Base-by-base conservation (phyloP, 176 grass and related monocot species). In the Areca catechu region DNA sequence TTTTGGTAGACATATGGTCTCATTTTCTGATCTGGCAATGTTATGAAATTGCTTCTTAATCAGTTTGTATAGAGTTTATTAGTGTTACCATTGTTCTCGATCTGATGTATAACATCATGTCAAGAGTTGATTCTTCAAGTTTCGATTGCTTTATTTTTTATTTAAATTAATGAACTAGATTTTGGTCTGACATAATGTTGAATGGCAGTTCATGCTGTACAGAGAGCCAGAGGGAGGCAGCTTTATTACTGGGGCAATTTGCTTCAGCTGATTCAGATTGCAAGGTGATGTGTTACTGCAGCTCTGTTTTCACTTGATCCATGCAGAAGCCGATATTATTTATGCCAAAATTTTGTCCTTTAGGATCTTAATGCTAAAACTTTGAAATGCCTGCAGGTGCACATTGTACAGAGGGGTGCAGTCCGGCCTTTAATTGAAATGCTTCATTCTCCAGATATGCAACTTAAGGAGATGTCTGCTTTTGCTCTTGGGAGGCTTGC, bases 401-500 rank as follows among this genome's bases (percentile, higher is more conserved):
- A 98, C 68, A 98, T 98, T 83, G 94, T 98, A 60, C 94, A 98
- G 73, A 75, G 94, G 65, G 94, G 94, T 68, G 94, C 94, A 58
- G 76, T 92, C 20, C 81, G 69, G 52, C 94, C 94, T 16, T 73
- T 98, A 68, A 85, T 98, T 78, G 94, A 98, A 59, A 98, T 98
- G 88, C 84, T 98, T 48, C 88, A 98, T 60, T 98, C 94, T 15
- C 48, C 72, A 74, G 94, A 98, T 65, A 79, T 93, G 58, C 94
- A 98, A 77, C 88, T 98, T 7, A 79, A 77, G 63, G 94, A 98
- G 75, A 98, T 98, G 94, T 88, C 94, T 72, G 94, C 88, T 53
- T 98, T 98, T 83, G 94, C 94, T 68, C 94, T 98, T 50, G 94
- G 94, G 60, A 93, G 94, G 71, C 84, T 98, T 70, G 94, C 94